A percentile compares a stretch with the other conserved stretches of the same genome.
Conservation (phyloP, 2,329 filamentous ascomycete species). For the Scedosporium aurantiacum region DNA sequence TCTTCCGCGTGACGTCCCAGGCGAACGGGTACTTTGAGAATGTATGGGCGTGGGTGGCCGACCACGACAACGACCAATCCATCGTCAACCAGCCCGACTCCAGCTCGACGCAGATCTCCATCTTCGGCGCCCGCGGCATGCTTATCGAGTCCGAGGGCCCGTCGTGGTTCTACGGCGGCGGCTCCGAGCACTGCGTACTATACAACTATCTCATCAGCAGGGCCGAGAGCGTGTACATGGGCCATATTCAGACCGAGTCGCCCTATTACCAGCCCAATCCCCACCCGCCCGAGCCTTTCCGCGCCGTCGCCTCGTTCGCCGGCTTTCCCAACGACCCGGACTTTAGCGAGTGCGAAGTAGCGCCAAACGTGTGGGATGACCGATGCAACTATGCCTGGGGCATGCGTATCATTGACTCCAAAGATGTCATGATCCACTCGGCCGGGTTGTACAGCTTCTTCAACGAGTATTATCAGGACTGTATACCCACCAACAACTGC, state of each 20-base stretch:
- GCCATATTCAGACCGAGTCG: conserved; percentile 43
- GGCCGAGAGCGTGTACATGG: conserved; percentile 37
- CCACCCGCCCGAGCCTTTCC: conserved; percentile 31
- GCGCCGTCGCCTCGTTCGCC: no score
- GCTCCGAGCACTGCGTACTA: conserved; percentile 37
- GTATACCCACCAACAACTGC: conserved; percentile 33
- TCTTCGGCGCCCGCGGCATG: conserved; percentile 21
- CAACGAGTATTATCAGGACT: conserved; percentile 42
- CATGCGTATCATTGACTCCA: conserved; percentile 36
- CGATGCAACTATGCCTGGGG: conserved; percentile 25
- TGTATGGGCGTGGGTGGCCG: conserved; percentile 55
- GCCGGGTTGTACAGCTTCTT: conserved; percentile 50
- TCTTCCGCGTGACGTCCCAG: conserved; percentile 31
- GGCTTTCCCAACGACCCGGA: no score
- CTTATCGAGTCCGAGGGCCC: conserved; percentile 13
- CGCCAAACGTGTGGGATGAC: no score
- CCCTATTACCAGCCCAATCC: conserved; percentile 47
- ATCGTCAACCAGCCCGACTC: neutral
- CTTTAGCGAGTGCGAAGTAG: no score
- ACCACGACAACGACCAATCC: conserved; percentile 31
- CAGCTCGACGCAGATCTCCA: conserved; percentile 15
- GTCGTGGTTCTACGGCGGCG: conserved; percentile 34
- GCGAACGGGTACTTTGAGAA: conserved; percentile 36
- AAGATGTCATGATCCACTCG: conserved; percentile 37
- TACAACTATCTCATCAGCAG: conserved; percentile 40